Percentiles rank a stretch among this genome's conserved stretches.
phyloP scores from a whole-genome alignment of 2,329 filamentous ascomycete genomes.

The Aspergillus caelatus region DNA sequence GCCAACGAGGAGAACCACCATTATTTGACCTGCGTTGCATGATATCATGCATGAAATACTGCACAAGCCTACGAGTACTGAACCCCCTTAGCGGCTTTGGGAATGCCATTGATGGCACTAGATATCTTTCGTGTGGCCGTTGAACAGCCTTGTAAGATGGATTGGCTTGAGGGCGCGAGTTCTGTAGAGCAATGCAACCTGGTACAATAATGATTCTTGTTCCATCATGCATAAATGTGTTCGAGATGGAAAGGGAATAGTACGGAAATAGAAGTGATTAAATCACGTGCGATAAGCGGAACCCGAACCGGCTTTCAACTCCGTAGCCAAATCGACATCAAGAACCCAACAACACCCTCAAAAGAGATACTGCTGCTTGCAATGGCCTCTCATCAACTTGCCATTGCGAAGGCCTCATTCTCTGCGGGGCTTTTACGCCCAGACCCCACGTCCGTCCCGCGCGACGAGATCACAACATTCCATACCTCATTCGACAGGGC shows the following conservation, averaged over 20 bases:
- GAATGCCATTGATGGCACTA: no score
- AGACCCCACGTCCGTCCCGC: constrained; percentile 70
- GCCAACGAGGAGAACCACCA: neutral
- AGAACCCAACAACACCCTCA: constrained; percentile 1
- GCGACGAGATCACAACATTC: constrained; percentile 71
- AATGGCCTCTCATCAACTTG: constrained; percentile 71
- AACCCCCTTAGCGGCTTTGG: no score
- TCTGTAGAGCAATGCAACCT: no score
- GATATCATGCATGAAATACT: neutral
- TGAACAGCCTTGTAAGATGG: no score
- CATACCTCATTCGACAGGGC: constrained; percentile 66
- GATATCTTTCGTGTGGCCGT: no score
- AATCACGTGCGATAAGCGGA: constrained; percentile 6
- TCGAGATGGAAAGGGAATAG: neutral
- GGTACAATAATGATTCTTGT: no score
- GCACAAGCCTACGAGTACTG: no score
- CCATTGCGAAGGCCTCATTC: constrained; percentile 79
- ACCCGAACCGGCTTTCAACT: neutral
- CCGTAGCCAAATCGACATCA: neutral
- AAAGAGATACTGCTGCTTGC: neutral
- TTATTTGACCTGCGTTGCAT: neutral
- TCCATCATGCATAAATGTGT: no score
- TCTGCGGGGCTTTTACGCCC: constrained; percentile 72
- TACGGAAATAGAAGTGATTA: neutral
- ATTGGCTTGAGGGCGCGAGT: no score